Evolutionary conservation across 228 moss, liverwort and hornwort species (phyloP), one percentile per base, ranked within the genome.

Genomic region (Sphagnum magellanicum): DNA sequence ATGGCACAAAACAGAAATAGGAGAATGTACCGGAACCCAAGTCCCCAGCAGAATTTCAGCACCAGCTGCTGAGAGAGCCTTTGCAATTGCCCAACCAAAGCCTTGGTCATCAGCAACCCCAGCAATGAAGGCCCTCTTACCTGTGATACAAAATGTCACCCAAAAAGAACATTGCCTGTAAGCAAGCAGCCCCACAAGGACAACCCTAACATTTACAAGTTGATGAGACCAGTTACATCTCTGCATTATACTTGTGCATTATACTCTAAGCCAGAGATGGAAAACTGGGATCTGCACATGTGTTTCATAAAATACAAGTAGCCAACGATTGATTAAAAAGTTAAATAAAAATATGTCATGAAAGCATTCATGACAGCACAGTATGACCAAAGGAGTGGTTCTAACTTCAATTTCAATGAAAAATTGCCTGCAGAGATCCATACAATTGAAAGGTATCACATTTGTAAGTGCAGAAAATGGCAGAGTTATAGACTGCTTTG

Each of bases 41-140:
- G 95, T 95, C 53, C 92, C 95, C 6, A 95, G 84, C 51, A 95
- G 81, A 64, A 95, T 84, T 50, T 90, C 90, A 60, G 92, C 92
- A 67, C 92, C 95, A 13, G 95, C 95, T 48, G 92, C 85, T 10
- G 95, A 85, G 58, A 95, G 92, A 8, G 95, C 92, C 72, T 95
- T 95, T 5, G 95, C 95, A 68, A 95, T 95, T 15, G 87, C 95
- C 95, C 95, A 95, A 0, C 95, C 95, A 67, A 92, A 95, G 60
- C 95, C 95, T 75, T 90, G 85, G 66, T 95, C 95, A 71, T 95
- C 95, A 6, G 92, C 95, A 51, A 95, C 82, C 16, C 95, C 95
- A 5, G 95, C 95, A 59, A 95, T 89, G 66, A 95, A 95, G 17
- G 95, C 95, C 63, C 89, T 77, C 75, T 92, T 95, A 15, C 92